Evolutionary conservation across 1,284 basidiomycete species (phyloP).

Genomic region (Ganoderma meredithae): DNA sequence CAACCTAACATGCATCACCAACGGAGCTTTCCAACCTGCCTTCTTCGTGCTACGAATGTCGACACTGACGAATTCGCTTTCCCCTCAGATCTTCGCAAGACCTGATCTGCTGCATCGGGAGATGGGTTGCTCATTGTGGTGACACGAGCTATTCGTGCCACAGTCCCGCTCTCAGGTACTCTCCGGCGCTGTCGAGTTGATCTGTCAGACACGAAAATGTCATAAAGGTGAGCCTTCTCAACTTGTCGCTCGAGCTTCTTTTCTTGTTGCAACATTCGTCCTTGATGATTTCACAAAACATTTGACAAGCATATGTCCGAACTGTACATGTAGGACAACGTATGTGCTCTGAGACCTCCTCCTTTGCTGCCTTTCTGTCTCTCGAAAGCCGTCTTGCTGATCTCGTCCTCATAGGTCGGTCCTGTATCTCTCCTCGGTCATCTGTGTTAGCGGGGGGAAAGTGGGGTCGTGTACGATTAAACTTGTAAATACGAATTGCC

Average conservation of each 20-base stretch:
- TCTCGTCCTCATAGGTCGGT: conserved; percentile 6
- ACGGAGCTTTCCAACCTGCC: conserved; percentile 53
- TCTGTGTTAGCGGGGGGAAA: background rate
- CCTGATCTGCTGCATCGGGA: too few relatives aligned
- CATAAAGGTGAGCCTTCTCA: conserved; percentile 23
- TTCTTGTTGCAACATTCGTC: conserved; percentile 30
- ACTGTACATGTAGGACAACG: conserved; percentile 52
- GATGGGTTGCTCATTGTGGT: too few relatives aligned
- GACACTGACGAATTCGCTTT: background rate
- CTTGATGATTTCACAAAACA: conserved; percentile 48
- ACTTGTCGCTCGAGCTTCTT: conserved; percentile 7
- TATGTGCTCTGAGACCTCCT: conserved; percentile 52
- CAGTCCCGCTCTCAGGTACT: background rate
- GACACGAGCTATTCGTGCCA: too few relatives aligned
- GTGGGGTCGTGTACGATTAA: background rate
- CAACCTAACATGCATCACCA: conserved; percentile 83
- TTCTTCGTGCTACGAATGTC: background rate
- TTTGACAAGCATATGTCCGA: conserved; percentile 70
- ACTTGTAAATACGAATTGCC: background rate
- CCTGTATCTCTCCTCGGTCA: background rate
- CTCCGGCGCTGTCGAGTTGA: too few relatives aligned
- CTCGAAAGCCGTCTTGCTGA: background rate
- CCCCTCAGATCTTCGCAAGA: background rate
- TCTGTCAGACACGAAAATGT: background rate
- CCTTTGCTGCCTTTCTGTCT: conserved; percentile 16